Conservation (phyloP, 805 yeast genomes). For the Candida xiaguanensis region DNA sequence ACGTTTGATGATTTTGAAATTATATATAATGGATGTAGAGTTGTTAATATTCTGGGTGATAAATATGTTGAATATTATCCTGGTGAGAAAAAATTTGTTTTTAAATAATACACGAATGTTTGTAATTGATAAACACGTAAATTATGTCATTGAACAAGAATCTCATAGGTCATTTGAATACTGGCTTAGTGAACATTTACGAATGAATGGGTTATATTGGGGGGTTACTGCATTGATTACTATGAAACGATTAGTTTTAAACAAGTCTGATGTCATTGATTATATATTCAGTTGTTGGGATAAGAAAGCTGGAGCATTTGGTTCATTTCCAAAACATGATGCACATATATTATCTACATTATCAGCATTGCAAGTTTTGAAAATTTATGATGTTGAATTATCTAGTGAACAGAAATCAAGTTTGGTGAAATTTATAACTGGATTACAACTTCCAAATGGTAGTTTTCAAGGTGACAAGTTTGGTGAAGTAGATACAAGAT, state of each 20-base stretch:
- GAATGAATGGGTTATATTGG: constrained; percentile 95
- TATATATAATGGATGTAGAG: constrained; percentile 78
- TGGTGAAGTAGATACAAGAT: constrained; percentile 92
- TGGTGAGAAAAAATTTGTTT: constrained; percentile 42
- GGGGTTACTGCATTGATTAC: constrained; percentile 75
- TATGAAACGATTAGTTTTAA: constrained; percentile 54
- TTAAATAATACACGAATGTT: constrained; percentile 14
- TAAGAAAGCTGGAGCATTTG: constrained; percentile 69
- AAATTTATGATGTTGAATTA: constrained; percentile 47
- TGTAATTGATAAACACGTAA: constrained; percentile 26
- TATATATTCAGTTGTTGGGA: constrained; percentile 71
- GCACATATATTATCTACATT: constrained; percentile 81
- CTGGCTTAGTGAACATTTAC: constrained; percentile 86
- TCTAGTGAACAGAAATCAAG: constrained; percentile 37
- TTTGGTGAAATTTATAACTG: constrained; percentile 23
- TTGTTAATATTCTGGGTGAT: constrained; percentile 62
- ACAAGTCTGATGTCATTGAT: constrained; percentile 57
- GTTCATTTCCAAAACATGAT: constrained; percentile 86
- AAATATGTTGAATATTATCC: constrained; percentile 68
- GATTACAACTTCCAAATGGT: constrained; percentile 58
- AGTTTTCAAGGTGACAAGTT: constrained; percentile 85
- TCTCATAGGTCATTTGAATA: constrained; percentile 56
- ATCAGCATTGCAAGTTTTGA: constrained; percentile 79
- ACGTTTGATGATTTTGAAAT: constrained; percentile 69
- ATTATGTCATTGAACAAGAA: constrained; percentile 34